Evolutionary conservation across 2,329 filamentous ascomycete genomes (phyloP).

Genomic region (Aspergillus niger): DNA sequence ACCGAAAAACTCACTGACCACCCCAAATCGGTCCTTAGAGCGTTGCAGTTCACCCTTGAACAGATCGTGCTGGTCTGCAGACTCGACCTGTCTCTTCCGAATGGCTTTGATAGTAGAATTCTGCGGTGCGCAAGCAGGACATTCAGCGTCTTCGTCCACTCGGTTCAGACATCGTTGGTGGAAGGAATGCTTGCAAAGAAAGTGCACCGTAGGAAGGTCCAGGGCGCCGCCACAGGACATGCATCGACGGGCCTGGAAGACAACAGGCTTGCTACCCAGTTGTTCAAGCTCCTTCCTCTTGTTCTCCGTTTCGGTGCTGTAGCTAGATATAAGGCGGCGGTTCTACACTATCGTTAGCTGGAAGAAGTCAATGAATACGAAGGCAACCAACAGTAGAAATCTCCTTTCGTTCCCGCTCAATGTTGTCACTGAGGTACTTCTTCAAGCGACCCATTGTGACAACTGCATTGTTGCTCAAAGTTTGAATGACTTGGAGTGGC

Average conservation of each 20-base stretch:
- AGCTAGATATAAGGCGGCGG: constrained; percentile 76
- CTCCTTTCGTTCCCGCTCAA: constrained; percentile 82
- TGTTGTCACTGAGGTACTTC: constrained; percentile 83
- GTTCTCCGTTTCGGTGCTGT: constrained; percentile 77
- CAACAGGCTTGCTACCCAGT: constrained; percentile 74
- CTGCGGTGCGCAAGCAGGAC: constrained; percentile 78
- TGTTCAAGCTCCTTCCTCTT: constrained; percentile 78
- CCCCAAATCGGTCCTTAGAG: constrained; percentile 82
- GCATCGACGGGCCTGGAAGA: constrained; percentile 90
- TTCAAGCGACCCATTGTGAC: constrained; percentile 98
- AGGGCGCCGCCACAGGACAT: constrained; percentile 75
- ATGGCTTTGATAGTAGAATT: constrained; percentile 90
- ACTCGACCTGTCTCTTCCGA: constrained; percentile 80
- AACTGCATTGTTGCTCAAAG: constrained; percentile 74
- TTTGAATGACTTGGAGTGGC: constrained; percentile 93
- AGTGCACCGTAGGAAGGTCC: constrained; percentile 89
- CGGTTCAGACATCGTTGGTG: constrained; percentile 84
- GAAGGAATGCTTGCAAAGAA: constrained; percentile 95
- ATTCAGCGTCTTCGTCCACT: constrained; percentile 69
- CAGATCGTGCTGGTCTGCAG: constrained; percentile 81
- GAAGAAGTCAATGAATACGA: constrained; percentile 1
- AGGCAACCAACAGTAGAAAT: constrained; percentile 61
- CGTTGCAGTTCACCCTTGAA: constrained; percentile 78
- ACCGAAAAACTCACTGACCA: constrained; percentile 92
- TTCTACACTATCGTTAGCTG: constrained; percentile 55